Evolutionary conservation across 2,329 filamentous ascomycete species (phyloP).

Genomic region (Talaromyces funiculosus): DNA sequence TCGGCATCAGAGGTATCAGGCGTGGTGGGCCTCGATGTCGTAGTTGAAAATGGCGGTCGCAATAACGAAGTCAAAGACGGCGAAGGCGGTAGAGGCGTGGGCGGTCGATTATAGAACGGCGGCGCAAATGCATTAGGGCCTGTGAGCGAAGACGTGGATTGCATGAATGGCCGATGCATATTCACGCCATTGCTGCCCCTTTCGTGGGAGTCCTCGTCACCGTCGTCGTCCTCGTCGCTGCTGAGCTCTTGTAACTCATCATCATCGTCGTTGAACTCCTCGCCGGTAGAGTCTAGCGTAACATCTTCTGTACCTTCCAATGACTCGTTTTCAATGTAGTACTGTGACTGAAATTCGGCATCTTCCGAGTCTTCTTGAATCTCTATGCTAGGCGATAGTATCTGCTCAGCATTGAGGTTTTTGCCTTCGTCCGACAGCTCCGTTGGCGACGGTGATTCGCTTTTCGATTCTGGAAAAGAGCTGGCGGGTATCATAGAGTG

Average conservation of each 20-base stretch:
- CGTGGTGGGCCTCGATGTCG: slow-evolving; percentile 82
- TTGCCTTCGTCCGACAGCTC: not conserved
- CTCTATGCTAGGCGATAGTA: slow-evolving; percentile 7
- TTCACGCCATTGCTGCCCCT: not conserved
- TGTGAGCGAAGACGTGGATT: slow-evolving; percentile 37
- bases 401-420: not conserved
- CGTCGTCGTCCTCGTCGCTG: slow-evolving; percentile 15
- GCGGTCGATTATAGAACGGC: slow-evolving; percentile 96
- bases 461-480: not conserved
- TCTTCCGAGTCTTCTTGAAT: slow-evolving; percentile 7
- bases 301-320: slow-evolving; percentile 24
- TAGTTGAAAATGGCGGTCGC: slow-evolving; percentile 59
- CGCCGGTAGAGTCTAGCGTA: slow-evolving; percentile 8
- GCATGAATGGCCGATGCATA: slow-evolving; percentile 35
- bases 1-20: slow-evolving; percentile 90
- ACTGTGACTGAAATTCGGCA: slow-evolving; percentile 38
- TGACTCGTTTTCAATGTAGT: slow-evolving; percentile 36
- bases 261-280: slow-evolving; percentile 11
- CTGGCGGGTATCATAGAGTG: slow-evolving; percentile 4
- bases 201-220: slow-evolving; percentile 14
- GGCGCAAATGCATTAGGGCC: slow-evolving; percentile 56
- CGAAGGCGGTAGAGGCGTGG: slow-evolving; percentile 85
- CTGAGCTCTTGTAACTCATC: slow-evolving; percentile 13
- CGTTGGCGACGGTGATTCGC: not conserved
- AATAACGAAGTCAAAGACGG: slow-evolving; percentile 89